These are phyloP conservation scores for Quercus gilva DNA, from an alignment of 306 rosid genomes.

Conservation along the genomic window DNA sequence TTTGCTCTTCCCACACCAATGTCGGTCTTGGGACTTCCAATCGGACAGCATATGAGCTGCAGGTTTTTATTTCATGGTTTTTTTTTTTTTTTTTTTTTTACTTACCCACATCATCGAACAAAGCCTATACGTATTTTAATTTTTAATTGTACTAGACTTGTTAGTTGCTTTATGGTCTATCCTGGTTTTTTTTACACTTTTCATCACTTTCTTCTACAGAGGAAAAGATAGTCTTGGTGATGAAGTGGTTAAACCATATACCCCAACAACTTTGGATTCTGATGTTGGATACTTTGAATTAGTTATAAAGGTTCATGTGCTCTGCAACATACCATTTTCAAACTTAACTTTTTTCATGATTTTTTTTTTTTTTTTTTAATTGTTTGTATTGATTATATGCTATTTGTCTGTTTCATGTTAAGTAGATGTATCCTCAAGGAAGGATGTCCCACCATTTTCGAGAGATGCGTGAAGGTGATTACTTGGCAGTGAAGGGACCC, in stretches of 20 bases:
- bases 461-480: conserved; percentile 66
- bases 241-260: conserved; percentile 66
- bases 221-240: conserved; percentile 61
- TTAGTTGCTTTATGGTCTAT: neutral
- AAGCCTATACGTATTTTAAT: neutral
- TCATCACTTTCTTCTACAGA: conserved; percentile 27
- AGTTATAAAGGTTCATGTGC: conserved; percentile 57
- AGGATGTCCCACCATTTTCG: conserved; percentile 82
- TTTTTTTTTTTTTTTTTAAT: neutral
- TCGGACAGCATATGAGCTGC: conserved; percentile 99
- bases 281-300: conserved; percentile 73
- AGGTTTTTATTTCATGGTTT: conserved; percentile 52
- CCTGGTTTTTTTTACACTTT: neutral
- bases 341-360: neutral
- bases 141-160: neutral
- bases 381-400: conserved; percentile 10
- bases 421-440: conserved; percentile 80
- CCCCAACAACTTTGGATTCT: conserved; percentile 82
- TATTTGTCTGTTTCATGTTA: neutral
- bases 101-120: neutral
- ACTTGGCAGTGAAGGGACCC: conserved; percentile 72
- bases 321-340: neutral
- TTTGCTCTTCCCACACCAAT: conserved; percentile 77
- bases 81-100: neutral
- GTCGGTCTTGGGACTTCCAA: conserved; percentile 93